These are phyloP conservation scores for Allomyces arbusculus DNA, from an alignment of 192 early-diverging fungal species.

Conservation along the genomic window DNA sequence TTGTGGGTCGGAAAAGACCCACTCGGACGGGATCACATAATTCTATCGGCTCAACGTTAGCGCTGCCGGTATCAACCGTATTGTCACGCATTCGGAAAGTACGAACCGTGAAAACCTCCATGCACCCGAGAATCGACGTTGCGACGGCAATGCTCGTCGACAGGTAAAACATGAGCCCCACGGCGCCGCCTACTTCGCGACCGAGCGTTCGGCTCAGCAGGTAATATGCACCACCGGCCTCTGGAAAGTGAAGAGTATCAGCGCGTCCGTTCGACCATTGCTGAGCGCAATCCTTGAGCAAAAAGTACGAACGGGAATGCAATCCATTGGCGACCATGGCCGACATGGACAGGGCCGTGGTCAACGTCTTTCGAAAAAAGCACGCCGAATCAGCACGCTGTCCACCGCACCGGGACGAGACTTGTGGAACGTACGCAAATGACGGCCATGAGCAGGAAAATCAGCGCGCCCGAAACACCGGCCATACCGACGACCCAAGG, in stretches of 20 bases:
- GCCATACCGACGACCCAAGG: constrained; percentile 14
- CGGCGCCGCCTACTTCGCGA: constrained; percentile 16
- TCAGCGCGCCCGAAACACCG: constrained; percentile 11
- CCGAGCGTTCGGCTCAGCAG: constrained; percentile 13
- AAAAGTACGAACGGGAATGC: neutral
- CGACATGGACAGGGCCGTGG: constrained; percentile 13
- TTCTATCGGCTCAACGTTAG: neutral
- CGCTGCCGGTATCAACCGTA: no score
- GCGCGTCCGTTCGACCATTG: no score
- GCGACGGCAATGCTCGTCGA: constrained; percentile 9
- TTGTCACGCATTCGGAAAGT: neutral
- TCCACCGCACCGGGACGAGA: neutral
- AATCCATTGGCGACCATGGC: constrained; percentile 13
- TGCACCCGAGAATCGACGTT: constrained; percentile 8
- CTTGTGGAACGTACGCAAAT: neutral
- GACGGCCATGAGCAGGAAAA: constrained; percentile 7
- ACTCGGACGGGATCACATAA: neutral
- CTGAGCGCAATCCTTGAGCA: no score
- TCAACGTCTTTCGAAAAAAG: constrained; percentile 2
- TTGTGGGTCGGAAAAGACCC: neutral
- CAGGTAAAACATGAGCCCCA: constrained; percentile 17
- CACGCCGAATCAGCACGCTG: neutral
- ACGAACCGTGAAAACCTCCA: constrained; percentile 7
- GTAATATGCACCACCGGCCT: constrained; percentile 14
- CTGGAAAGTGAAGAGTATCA: no score